These are phyloP conservation scores for Telfairia occidentalis DNA, from an alignment of 331 rosid species.

Conservation along the genomic window DNA sequence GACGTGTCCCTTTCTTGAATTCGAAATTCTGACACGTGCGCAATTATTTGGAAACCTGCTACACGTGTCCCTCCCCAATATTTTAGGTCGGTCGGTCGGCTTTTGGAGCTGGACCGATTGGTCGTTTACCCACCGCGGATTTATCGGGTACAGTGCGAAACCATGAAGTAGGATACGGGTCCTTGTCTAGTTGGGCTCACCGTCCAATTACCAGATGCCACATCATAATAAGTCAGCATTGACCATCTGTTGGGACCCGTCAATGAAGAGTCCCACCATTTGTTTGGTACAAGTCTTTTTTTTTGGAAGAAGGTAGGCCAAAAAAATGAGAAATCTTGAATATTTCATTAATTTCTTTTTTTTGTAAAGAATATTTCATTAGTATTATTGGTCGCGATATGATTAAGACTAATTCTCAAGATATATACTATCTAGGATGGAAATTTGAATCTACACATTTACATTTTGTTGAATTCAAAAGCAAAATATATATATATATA, in stretches of 20 bases:
- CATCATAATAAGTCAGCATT: neutral
- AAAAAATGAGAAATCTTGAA: too few relatives aligned
- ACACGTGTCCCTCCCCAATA: neutral
- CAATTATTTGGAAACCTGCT: neutral
- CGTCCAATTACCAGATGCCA: neutral
- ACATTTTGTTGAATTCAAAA: too few relatives aligned
- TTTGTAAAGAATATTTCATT: too few relatives aligned
- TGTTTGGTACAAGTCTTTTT: too few relatives aligned
- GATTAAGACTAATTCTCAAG: too few relatives aligned
- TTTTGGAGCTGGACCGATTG: neutral
- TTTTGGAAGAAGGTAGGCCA: too few relatives aligned
- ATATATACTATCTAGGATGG: too few relatives aligned
- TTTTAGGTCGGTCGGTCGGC: slow-evolving; percentile 9
- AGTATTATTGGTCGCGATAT: too few relatives aligned
- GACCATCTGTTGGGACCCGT: neutral
- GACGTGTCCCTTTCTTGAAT: neutral
- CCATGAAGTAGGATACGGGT: neutral
- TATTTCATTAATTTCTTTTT: too few relatives aligned
- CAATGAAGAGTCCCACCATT: neutral
- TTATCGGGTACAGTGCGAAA: neutral
- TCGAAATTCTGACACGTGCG: neutral
- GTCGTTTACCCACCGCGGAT: neutral
- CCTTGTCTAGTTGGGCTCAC: neutral
- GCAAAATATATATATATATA: too few relatives aligned
- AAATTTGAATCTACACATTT: too few relatives aligned